Evolutionary conservation across 2,329 filamentous ascomycete species (phyloP), one percentile per base, ranked within the genome.

Genomic region (Didymella segeticola): DNA sequence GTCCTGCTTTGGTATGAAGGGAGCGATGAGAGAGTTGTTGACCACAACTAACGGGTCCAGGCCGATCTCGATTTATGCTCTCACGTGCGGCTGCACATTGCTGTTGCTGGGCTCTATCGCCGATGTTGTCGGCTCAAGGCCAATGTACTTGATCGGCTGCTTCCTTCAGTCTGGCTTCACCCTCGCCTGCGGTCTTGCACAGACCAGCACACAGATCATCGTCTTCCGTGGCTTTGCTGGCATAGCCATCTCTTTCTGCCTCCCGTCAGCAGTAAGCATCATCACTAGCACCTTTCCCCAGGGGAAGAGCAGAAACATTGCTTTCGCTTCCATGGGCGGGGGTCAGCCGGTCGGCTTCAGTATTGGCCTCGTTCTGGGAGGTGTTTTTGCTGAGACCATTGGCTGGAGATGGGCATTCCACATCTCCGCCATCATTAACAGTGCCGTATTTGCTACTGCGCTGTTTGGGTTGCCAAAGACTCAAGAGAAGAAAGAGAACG

Each of bases 391-490:
- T 1, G 75, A 80, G 26, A 75, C 71, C 0, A 75, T 81, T 38
- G 80, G 80, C 2, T 85, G 82, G 83, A 67, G 82, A 37, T 78
- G 72, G 56, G 82, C 79, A 0, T 86, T 80, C 59, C 79, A 83
- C 57, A 70, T 82, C 3, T 70, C 74, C 19, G 79, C 79, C 0
- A 78, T 77, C 11, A 60, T 80, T 23, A 80, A 77, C 23, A 69
- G 71, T 2, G 41, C 73, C 7, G 67, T 80, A 7, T 72, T 79
- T n/a, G 57, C 72, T 1, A 49, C 77, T 5, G 74, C 74, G 3
- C 27, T 76, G 20, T 80, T 71, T 64, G 69, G 65, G 22, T 57
- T 78, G 62, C 56, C 80, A 10, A 73, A 67, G 60, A 9, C 53
- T 64, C 43, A 57, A 34, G 41, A 63, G 59, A 37, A 62, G 68